Evolutionary conservation across 176 grass and related monocot species (phyloP), one percentile per base, ranked within the genome.

Genomic region (Elaeis guineensis): DNA sequence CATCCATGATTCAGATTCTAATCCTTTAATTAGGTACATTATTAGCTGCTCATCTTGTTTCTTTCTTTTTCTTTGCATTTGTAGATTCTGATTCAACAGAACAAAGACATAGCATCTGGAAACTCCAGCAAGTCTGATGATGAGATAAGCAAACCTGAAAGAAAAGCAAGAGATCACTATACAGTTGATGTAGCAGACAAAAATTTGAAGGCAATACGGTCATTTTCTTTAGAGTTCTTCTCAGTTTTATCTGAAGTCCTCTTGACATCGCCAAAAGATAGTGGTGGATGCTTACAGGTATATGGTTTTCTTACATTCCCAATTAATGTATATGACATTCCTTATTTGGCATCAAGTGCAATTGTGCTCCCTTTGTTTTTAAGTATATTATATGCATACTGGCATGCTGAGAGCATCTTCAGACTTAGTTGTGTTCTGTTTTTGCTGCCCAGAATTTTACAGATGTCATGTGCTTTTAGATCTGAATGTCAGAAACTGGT

Each of bases 41-140:
- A 15, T 48, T 17, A 4, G 19, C 7, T 58, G 23, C 52, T 78
- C 17, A 59, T 66, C 26, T 62, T 52, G 18, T 17, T 63, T 67
- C 18, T 0, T 16, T 20, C 53, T 20, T 3, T 21, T n/a, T 55
- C 16, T 11, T 55, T 21, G 17, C 53, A 55, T 32, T 32, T 55
- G 51, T 85, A 97, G 93, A 69, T 70, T 81, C 69, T 97, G 68
- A 89, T 97, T 72, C 86, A 85, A 77, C 93, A 97, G 79, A 97
- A 97, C 64, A 91, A 80, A 73, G 69, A 77, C 67, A 78, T 67
- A 44, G 20, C 77, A 21, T 91, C 76, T 60, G 67, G 73, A 80
- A 75, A 68, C 24, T 65, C 63, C 9, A 52, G 65, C 67, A 30
- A 61, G 60, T 25, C 58, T 61, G 90, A 81, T 72, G 80, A 73